Evolutionary conservation across 106 monocot species (phyloP), one percentile per base, ranked within the genome.

Genomic region (Platanthera zijinensis): DNA sequence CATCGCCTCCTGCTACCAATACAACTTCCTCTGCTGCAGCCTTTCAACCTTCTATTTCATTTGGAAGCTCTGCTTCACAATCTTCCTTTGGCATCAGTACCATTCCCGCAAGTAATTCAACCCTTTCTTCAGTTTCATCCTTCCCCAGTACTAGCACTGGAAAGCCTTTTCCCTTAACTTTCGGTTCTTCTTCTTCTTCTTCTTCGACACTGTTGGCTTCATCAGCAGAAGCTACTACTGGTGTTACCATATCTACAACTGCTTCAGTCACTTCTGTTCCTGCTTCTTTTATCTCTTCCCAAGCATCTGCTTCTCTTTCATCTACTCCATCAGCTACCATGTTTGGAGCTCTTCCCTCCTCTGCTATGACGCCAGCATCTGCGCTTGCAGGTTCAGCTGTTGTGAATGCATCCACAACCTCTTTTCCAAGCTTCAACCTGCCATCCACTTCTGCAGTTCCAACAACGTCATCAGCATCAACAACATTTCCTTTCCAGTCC

Each of bases 1-100:
- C 49, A 22, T 51, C 72, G 17, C 6, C 22, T 50, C 9, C 72
- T 72, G 72, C 51, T 9, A 25, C 10, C 51, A 19, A 51, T 3
- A 50, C 72, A 5, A 25, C 51, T 22, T 51, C 72, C 50, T 17
- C 70, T 70, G 49, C 46, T 8, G 14, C 51, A 51, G 8, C 50
- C 21, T 70, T 48, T 15, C 45, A 70, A 70, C 45, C 70, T 70
- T 5, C 48, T 48, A 2, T 48, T 48, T 48, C 70, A 17, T 15
- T 70, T 70, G 72, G 72, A 51, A 72, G 51, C 51, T 51, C 22
- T 46, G 72, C 51, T 72, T 70, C 70, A 14, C 70, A 47, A 8
- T 8, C 49, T 10, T 51, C 51, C 2, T 51, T 51, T 51, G 46
- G 72, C 50, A 10, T 72, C 72, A n/a, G 51, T 51, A 15, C 19